A percentile compares a stretch with the other conserved stretches of the same genome.
Evolutionary conservation across 2,329 filamentous ascomycete genomes (phyloP).

Genomic region (Colletotrichum scovillei): DNA sequence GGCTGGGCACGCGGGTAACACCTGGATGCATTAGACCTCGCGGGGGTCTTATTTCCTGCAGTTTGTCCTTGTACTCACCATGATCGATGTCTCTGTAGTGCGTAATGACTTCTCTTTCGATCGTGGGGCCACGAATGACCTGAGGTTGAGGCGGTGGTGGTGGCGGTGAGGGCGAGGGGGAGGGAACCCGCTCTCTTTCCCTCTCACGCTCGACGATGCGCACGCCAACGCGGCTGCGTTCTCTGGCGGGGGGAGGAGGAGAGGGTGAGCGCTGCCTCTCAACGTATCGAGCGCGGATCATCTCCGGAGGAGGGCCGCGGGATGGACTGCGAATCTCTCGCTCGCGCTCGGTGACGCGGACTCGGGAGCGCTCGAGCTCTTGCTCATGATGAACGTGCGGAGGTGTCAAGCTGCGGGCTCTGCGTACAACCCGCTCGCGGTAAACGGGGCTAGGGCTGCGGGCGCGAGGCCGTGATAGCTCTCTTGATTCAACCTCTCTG

Average conservation of each 20-base stretch:
- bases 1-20: slow-evolving; percentile 58
- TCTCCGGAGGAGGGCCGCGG: slow-evolving; percentile 45
- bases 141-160: slow-evolving; percentile 70
- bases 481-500: slow-evolving; percentile 66
- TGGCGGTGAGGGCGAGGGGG: slow-evolving; percentile 62
- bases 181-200: slow-evolving; percentile 53
- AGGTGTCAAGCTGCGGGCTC: slow-evolving; percentile 56
- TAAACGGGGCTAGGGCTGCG: slow-evolving; percentile 55
- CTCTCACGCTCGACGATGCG: slow-evolving; percentile 62
- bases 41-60: not conserved
- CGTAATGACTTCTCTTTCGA: slow-evolving; percentile 90
- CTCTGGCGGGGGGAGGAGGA: slow-evolving; percentile 35
- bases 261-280: slow-evolving; percentile 52
- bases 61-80: slow-evolving; percentile 64
- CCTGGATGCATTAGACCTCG: slow-evolving; percentile 48
- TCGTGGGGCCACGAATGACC: slow-evolving; percentile 79
- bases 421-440: slow-evolving; percentile 52
- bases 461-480: slow-evolving; percentile 57
- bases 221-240: slow-evolving; percentile 32
- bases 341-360: slow-evolving; percentile 55
- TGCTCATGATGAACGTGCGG: slow-evolving; percentile 39
- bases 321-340: slow-evolving; percentile 50
- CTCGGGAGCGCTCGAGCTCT: slow-evolving; percentile 49
- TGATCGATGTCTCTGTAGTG: slow-evolving; percentile 90
- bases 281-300: slow-evolving; percentile 53